Percentiles rank a stretch among this genome's conserved stretches.
These are phyloP conservation scores for Pouteria campechiana DNA, from an alignment of 179 eudicot genomes.

Conservation along the genomic window DNA sequence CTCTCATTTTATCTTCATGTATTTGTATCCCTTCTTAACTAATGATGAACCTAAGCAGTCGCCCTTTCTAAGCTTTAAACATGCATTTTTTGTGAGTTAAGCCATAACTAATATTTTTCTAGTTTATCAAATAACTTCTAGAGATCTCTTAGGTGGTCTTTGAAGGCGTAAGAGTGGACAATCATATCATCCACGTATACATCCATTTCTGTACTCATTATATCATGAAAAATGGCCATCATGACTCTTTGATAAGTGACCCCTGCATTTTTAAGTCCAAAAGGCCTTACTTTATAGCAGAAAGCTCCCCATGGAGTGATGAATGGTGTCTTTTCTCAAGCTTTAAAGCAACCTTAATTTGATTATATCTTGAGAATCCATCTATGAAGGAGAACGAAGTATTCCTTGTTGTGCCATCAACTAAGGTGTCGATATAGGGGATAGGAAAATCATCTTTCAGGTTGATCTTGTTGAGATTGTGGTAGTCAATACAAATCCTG, in stretches of 20 bases:
- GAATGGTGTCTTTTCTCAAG: too few species aligned
- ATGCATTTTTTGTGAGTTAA: constrained; percentile 1
- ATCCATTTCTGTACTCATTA: neutral
- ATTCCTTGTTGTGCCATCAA: too few species aligned
- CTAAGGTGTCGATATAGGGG: too few species aligned
- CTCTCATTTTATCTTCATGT: neutral
- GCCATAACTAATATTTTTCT: neutral
- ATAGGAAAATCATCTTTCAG: too few species aligned
- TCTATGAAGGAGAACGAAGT: too few species aligned
- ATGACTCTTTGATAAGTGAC: neutral
- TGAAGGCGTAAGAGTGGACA: neutral
- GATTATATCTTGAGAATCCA: too few species aligned
- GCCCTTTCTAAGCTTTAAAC: neutral
- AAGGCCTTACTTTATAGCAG: neutral
- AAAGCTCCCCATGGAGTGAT: neutral
- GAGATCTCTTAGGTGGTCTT: neutral
- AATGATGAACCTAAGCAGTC: neutral
- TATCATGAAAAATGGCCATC: neutral
- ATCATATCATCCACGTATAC: neutral
- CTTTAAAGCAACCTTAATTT: too few species aligned
- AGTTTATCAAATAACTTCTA: neutral
- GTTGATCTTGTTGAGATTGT: too few species aligned
- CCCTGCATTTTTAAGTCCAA: neutral
- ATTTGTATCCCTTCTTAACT: neutral
- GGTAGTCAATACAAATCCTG: too few species aligned